These are phyloP conservation scores for Fusarium nodosum DNA, from an alignment of 2,329 filamentous ascomycete genomes.

Conservation along the genomic window DNA sequence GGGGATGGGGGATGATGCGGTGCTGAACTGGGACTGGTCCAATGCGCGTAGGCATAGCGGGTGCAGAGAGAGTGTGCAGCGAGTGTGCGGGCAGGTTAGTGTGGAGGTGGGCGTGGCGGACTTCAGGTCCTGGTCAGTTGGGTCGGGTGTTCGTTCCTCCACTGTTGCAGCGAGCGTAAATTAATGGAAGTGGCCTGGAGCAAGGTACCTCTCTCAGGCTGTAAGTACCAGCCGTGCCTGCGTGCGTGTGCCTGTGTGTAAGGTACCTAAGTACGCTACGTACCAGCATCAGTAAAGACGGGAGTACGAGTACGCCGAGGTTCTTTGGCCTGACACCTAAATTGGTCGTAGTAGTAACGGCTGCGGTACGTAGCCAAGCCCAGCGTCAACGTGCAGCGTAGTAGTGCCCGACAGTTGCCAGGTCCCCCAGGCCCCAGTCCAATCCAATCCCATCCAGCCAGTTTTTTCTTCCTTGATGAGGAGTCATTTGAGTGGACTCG, in stretches of 20 bases:
- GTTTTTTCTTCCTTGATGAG: conserved; percentile 10
- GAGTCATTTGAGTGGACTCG: conserved; percentile 22
- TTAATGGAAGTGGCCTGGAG: conserved; percentile 5
- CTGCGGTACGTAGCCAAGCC: conserved; percentile 33
- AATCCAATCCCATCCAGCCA: conserved; percentile 20
- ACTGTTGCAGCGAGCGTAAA: conserved; percentile 29
- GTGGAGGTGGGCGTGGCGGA: conserved; percentile 49
- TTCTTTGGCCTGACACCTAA: conserved; percentile 5
- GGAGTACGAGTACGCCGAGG: conserved; percentile 35
- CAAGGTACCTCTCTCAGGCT: conserved; percentile 1
- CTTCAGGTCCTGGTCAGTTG: conserved; percentile 20
- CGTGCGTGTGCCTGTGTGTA: neutral
- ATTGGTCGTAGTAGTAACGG: conserved; percentile 33
- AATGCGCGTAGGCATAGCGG: conserved; percentile 14
- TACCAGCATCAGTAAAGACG: conserved; percentile 1
- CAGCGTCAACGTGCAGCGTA: conserved; percentile 31
- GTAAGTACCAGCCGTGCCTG: conserved; percentile 5
- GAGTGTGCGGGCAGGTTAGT: conserved; percentile 27
- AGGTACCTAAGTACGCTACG: neutral
- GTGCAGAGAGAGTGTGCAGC: conserved; percentile 17
- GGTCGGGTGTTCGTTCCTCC: conserved; percentile 41
- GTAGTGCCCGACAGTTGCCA: conserved; percentile 39
- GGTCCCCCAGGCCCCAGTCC: conserved; percentile 23
- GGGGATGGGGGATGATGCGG: conserved; percentile 46
- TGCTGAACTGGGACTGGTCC: conserved; percentile 13